Evolutionary conservation across 805 yeast genomes (phyloP).

Genomic region (Yarrowia bubula): DNA sequence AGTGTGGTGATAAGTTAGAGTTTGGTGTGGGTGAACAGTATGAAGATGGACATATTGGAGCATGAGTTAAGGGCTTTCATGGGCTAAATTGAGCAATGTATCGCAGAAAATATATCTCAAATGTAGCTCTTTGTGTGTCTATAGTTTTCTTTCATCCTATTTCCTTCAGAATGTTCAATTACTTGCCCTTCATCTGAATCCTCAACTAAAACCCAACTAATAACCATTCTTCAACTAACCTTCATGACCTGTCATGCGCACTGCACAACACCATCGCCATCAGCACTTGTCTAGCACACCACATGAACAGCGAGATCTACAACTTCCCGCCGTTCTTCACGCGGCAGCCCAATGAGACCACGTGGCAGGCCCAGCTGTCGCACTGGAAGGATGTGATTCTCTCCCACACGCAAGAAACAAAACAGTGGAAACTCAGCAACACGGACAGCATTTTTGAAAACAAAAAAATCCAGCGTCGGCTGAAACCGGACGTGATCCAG

Average conservation of each 20-base stretch:
- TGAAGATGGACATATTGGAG: too few species aligned
- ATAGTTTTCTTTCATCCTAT: too few species aligned
- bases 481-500: slow-evolving; percentile 53
- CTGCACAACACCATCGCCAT: slow-evolving; percentile 17
- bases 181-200: too few species aligned
- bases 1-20: neutral
- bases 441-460: slow-evolving; percentile 37
- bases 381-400: slow-evolving; percentile 72
- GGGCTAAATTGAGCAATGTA: too few species aligned
- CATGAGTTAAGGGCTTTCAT: too few species aligned
- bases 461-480: slow-evolving; percentile 40
- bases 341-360: slow-evolving; percentile 76
- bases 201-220: neutral
- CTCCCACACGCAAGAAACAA: slow-evolving; percentile 55
- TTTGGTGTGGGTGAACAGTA: too few species aligned
- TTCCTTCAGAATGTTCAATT: too few species aligned
- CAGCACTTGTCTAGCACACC: neutral
- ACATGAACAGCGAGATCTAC: slow-evolving; percentile 52
- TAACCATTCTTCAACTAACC: neutral
- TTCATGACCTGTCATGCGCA: neutral
- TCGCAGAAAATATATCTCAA: too few species aligned
- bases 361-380: slow-evolving; percentile 71
- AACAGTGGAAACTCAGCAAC: slow-evolving; percentile 50
- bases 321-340: slow-evolving; percentile 92
- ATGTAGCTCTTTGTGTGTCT: too few species aligned